Evolutionary conservation across 257 asterid genomes (phyloP), one percentile per base, ranked within the genome.

Genomic region (Solanum arcanum): DNA sequence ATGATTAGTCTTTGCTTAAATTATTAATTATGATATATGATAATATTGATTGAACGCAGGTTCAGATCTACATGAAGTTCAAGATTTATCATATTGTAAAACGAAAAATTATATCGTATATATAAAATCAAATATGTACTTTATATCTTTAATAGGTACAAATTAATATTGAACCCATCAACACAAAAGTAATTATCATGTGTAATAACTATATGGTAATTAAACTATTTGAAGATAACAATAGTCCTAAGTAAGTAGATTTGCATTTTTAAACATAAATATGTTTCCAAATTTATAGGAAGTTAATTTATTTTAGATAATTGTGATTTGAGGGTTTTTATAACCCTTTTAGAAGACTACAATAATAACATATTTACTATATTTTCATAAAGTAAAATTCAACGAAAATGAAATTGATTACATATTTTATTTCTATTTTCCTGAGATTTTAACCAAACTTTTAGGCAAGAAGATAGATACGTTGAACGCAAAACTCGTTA

Each of bases 381-480:
- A 44, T 46, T 46, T 46, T 13, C 2, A 4, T 6, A 46, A 46
- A 12, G 18, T 1, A 15, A 56, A 18, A 56, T 18, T 6, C 7
- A 0, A 0, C n/a, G 0, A 56, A 56, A 11, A 1, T 20, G 68
- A 21, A 59, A 21, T 13, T 59, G 68, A 59, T 20, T 2, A 0
- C 27, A 7, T 59, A 59, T 3, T 21, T 59, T 59, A 59, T 59
- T 59, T 59, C 33, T n/a, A 62, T 0, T 64, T 64, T 64, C 0
- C 1, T 2, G 29, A 64, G 16, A n/a, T 62, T 27, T 66, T 27
- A 15, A 27, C 21, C 74, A 68, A 25, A 27, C 37, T n/a, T 62
- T n/a, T n/a, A 62, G 70, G 31, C 16, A n/a, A 62, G 7, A 62
- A n/a, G 16, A 21, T 20, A 59, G 68, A 59, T 59, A 1, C 68